phyloP scores from a whole-genome alignment of 352 stramenopile species.

The Phytophthora rubi region DNA sequence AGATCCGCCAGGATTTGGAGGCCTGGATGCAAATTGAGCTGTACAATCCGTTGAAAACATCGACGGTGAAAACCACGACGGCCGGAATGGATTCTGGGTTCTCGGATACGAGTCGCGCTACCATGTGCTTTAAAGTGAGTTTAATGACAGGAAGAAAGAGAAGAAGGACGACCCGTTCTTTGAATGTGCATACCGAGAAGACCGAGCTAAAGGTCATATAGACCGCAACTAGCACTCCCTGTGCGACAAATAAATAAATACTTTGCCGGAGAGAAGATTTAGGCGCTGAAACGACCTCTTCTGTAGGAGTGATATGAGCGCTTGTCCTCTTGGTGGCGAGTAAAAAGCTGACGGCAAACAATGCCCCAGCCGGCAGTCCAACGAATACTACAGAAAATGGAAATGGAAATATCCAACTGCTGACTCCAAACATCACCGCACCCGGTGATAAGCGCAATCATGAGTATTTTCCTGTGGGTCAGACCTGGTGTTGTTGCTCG shows the following conservation, averaged over 20 bases:
- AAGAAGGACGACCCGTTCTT: background rate
- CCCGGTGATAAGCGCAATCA: background rate
- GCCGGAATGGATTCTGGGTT: conserved; percentile 4
- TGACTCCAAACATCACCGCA: background rate
- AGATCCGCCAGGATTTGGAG: background rate
- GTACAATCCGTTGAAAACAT: conserved; percentile 17
- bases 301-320: background rate
- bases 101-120: background rate
- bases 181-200: background rate
- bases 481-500: background rate
- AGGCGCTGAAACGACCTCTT: background rate
- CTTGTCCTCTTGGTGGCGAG: background rate
- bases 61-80: conserved; percentile 13
- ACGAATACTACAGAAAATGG: background rate
- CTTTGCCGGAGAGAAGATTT: background rate
- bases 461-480: background rate
- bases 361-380: background rate
- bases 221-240: background rate
- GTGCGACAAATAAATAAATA: background rate
- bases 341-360: background rate
- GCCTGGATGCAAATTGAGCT: background rate
- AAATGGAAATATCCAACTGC: background rate
- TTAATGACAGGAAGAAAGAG: conserved; percentile 6
- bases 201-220: conserved; percentile 2
- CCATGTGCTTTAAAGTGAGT: background rate